Evolutionary conservation across 2,329 filamentous ascomycete species (phyloP).

Genomic region (Apiospora marii): DNA sequence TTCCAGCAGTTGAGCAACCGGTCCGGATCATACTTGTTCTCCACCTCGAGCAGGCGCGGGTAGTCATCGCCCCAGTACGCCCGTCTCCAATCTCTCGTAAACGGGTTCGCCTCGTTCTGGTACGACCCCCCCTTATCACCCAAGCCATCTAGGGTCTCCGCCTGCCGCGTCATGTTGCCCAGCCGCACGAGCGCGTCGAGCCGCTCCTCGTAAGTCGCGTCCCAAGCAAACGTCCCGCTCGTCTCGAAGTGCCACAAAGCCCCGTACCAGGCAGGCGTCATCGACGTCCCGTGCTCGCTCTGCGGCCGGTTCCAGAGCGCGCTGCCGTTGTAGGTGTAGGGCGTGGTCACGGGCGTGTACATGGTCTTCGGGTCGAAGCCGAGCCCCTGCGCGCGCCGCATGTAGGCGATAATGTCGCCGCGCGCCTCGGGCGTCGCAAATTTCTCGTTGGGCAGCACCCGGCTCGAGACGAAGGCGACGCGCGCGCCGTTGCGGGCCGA

Average conservation of each 20-base stretch:
- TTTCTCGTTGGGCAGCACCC: constrained; percentile 31
- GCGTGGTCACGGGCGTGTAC: constrained; percentile 33
- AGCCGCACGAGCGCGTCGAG: constrained; percentile 31
- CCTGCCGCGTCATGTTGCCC: constrained; percentile 29
- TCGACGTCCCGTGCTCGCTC: constrained; percentile 28
- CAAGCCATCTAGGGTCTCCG: constrained; percentile 31
- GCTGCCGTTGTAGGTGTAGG: constrained; percentile 30
- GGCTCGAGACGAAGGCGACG: constrained; percentile 30
- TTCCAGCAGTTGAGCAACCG: constrained; percentile 42
- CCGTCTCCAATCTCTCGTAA: constrained; percentile 46
- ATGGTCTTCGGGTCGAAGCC: constrained; percentile 33
- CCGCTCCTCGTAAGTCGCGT: constrained; percentile 32
- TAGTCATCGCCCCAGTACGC: constrained; percentile 47
- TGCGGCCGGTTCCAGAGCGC: not conserved
- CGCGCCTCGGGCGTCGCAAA: constrained; percentile 31
- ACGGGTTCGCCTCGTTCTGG: constrained; percentile 48
- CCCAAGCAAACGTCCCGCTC: constrained; percentile 29
- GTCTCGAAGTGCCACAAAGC: constrained; percentile 31
- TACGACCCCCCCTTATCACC: constrained; percentile 46
- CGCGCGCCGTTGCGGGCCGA: constrained; percentile 30
- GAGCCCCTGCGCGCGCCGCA: constrained; percentile 22
- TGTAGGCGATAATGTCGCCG: constrained; percentile 29
- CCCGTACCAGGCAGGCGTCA: constrained; percentile 35
- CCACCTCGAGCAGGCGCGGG: constrained; percentile 38
- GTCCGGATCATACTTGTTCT: constrained; percentile 45